These are phyloP conservation scores for Termitomyces sp. DNA, from an alignment of 768 basidiomycete genomes.

Conservation along the genomic window DNA sequence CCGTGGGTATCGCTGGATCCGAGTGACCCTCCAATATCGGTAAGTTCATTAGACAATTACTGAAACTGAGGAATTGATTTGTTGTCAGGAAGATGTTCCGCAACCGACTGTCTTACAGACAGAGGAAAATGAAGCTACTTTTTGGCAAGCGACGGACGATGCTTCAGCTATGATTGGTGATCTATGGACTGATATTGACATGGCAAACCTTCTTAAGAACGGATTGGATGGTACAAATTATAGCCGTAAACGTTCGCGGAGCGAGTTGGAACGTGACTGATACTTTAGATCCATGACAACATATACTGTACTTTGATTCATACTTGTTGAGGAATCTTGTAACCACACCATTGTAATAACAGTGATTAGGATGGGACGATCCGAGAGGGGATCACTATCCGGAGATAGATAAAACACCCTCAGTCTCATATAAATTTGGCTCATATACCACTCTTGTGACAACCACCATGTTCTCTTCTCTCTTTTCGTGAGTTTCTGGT, in stretches of 20 bases:
- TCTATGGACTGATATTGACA: slow-evolving; percentile 6
- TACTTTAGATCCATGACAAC: slow-evolving; percentile 4
- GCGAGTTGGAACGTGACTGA: slow-evolving; percentile 13
- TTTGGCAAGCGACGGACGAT: slow-evolving; percentile 1
- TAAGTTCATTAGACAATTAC: not conserved
- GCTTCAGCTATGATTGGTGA: not conserved
- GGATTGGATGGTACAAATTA: not conserved
- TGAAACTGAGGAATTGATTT: not conserved
- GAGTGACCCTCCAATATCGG: slow-evolving; percentile 11
- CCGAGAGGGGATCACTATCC: not conserved
- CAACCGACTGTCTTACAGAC: not conserved
- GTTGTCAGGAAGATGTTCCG: not conserved
- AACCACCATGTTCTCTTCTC: slow-evolving; percentile 66
- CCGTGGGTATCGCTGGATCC: slow-evolving; percentile 37
- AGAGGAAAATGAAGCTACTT: not conserved
- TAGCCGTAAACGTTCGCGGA: slow-evolving; percentile 26
- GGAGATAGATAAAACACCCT: not conserved
- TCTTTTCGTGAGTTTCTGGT: slow-evolving; percentile 63
- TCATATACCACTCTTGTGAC: slow-evolving; percentile 9
- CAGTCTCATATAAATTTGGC: slow-evolving; percentile 8
- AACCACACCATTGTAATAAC: not conserved
- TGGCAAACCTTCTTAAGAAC: slow-evolving; percentile 1
- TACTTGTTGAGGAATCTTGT: not conserved
- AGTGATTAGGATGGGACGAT: not conserved
- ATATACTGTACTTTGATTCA: not conserved